Evolutionary conservation across 352 stramenopile species (phyloP), one percentile per base, ranked within the genome.

Genomic region (Globisporangium acanthophoron): DNA sequence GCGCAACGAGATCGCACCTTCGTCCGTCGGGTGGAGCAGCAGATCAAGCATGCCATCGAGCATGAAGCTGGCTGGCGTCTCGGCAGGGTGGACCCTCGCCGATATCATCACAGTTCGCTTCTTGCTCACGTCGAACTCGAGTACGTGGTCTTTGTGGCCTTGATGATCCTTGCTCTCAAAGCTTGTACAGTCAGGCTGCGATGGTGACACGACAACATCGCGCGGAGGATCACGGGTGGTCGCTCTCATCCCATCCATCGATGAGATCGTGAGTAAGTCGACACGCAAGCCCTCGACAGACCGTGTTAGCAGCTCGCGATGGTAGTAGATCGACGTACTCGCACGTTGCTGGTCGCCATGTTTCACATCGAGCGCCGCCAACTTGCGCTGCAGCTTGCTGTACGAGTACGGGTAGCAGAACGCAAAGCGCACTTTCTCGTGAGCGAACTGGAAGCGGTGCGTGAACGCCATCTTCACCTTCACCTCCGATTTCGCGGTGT

Each of bases 331-430:
- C 3, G 16, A 37, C 5, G 33, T 11, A 9, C 33, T 37, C 33
- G 8, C 27, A 21, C 40, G 33, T 40, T 16, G 6, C 5, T 37
- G 33, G 41, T 21, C 33, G 33, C 24, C 18, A 21, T 12, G 16
- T 41, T 47, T 49, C 35, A 24, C 39, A n/a, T 88, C 75, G 20
- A 85, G 43, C 11, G 50, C 33, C 13, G 62, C 58, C 11, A 96
- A 47, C 16, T 83, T 61, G 3, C 73, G 54, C 67, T 95, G 80
- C 21, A 74, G 62, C 40, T 80, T 66, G 4, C 52, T 70, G 60
- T 90, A 94, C 31, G 72, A 80, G 59, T 88, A 88, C 31, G 85
- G 85, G 33, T 88, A 90, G 43, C 71, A 87, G 56, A 90, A 90
- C 40, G 80, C 80, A 47, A 90, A 87, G 20, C 69, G 74, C 21